Conservation (phyloP, 2,329 filamentous ascomycete species). For the Colletotrichum sidae region DNA sequence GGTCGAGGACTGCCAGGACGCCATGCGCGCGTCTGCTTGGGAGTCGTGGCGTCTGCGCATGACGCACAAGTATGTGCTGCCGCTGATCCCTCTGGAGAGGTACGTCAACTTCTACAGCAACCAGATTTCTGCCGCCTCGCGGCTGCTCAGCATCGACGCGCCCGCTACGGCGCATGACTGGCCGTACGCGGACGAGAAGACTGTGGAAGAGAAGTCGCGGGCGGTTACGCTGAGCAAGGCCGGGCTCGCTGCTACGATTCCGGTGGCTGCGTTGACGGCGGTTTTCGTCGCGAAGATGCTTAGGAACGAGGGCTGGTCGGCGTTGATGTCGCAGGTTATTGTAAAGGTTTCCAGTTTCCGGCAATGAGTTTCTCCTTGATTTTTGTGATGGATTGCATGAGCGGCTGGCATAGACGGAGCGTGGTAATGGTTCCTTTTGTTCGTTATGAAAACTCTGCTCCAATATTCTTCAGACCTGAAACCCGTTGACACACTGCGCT, state of each 20-base stretch:
- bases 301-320: slow-evolving; percentile 1
- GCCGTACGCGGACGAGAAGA: slow-evolving; percentile 30
- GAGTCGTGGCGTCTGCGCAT: slow-evolving; percentile 18
- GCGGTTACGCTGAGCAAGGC: background rate
- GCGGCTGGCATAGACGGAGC: background rate
- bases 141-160: slow-evolving; percentile 9
- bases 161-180: slow-evolving; percentile 14
- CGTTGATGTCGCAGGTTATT: slow-evolving; percentile 12
- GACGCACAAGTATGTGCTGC: slow-evolving; percentile 21
- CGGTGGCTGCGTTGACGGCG: slow-evolving; percentile 22
- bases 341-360: slow-evolving; percentile 16
- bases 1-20: slow-evolving; percentile 29
- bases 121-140: slow-evolving; percentile 12
- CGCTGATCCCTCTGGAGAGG: slow-evolving; percentile 7
- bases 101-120: slow-evolving; percentile 30
- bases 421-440: background rate
- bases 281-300: slow-evolving; percentile 13
- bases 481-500: too few species aligned
- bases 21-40: slow-evolving; percentile 29
- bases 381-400: background rate
- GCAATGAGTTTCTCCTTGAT: background rate
- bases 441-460: too few species aligned
- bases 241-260: background rate
- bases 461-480: too few species aligned
- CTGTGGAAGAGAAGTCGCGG: background rate